phyloP scores from a whole-genome alignment of 345 rosid species.

The Geranium brycei region DNA sequence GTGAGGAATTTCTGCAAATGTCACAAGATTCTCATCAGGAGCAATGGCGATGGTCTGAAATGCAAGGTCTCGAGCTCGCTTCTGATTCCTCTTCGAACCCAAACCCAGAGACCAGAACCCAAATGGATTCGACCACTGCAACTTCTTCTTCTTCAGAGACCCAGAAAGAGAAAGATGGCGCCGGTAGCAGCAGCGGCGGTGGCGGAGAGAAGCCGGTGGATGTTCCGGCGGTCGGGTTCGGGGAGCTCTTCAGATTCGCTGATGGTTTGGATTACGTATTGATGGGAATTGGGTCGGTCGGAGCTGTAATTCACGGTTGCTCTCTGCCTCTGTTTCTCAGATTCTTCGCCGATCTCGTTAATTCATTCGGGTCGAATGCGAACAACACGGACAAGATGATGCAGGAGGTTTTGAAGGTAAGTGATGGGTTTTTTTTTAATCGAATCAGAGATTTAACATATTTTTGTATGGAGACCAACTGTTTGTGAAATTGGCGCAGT shows the following conservation, averaged over 20 bases:
- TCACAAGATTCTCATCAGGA: slow-evolving; percentile 15
- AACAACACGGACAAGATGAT: slow-evolving; percentile 85
- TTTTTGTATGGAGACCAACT: background rate
- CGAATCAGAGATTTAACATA: background rate
- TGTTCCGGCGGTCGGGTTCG: slow-evolving; percentile 49
- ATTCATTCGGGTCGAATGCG: slow-evolving; percentile 93
- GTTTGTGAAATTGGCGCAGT: slow-evolving; percentile 27
- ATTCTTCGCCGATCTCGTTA: slow-evolving; percentile 97
- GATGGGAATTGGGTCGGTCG: slow-evolving; percentile 94
- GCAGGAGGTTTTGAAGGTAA: slow-evolving; percentile 92
- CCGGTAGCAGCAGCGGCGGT: background rate
- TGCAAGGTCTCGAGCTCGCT: slow-evolving; percentile 94
- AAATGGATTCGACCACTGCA: background rate
- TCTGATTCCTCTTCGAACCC: slow-evolving; percentile 13
- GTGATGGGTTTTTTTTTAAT: background rate
- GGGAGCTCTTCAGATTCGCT: slow-evolving; percentile 89
- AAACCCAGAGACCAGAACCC: background rate
- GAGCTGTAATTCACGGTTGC: slow-evolving; percentile 91
- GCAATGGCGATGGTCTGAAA: slow-evolving; percentile 95
- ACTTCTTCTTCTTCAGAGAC: background rate
- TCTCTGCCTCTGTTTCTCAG: slow-evolving; percentile 85
- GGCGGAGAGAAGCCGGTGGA: slow-evolving; percentile 36
- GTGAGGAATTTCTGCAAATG: background rate
- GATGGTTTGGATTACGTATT: slow-evolving; percentile 81
- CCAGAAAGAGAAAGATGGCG: background rate